Evolutionary conservation across 352 stramenopile genomes (phyloP), one percentile per base, ranked within the genome.

Genomic region (Aphanomyces invadans): DNA sequence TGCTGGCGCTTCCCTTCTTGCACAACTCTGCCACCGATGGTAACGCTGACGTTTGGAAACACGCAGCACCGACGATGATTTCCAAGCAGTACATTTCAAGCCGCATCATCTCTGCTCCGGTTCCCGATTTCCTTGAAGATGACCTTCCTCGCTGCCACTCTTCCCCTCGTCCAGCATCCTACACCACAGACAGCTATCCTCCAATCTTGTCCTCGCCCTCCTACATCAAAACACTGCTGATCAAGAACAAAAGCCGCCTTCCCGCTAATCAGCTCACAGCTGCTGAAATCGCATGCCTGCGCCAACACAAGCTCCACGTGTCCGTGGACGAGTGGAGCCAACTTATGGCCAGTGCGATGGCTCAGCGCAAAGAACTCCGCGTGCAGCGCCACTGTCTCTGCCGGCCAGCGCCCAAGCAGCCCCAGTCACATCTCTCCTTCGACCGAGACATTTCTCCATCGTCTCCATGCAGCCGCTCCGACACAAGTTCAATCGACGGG

Each of bases 241-340:
- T 63, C 10, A 63, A 63, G 11, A 63, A 63, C 55, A 63, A 52
- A 31, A 63, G 55, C 55, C 25, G 31, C 17, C 38, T 48, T 12
- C 12, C 32, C 3, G 10, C 36, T 4, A 63, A 63, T 32, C 36
- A 29, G 25, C 55, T 63, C n/a, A 48, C 28, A 10, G 55, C 5
- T 1, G 25, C 19, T 25, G 55, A 63, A 29, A 33, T 63, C 5
- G 32, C 55, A n/a, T 52, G 19, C 29, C 21, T 63, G n/a, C 7
- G 42, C n/a, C 36, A 49, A 4, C 25, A 19, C 4, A 63, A 63
- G 21, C 26, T 33, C 10, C 17, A 21, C 11, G 31, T 48, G 28
- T 2, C 55, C 15, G 4, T 25, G 2, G 21, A 15, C 1, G 11
- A 33, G 26, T 63, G 55, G 55, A 15, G 17, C 21, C 4, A 51